Conservation (phyloP, 2,329 filamentous ascomycete genomes). For the Grosmannia huntii region DNA sequence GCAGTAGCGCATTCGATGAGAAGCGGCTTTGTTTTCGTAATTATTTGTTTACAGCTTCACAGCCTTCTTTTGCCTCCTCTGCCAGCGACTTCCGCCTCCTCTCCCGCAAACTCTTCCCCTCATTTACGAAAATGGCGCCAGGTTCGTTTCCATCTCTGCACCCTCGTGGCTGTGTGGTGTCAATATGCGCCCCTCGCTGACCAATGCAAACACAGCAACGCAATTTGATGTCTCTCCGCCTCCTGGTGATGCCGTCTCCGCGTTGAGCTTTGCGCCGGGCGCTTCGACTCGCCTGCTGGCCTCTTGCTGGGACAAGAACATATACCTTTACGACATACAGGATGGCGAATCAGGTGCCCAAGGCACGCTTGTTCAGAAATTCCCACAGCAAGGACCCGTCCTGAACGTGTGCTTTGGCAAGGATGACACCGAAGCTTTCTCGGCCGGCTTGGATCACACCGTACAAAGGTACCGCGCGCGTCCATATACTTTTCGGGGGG, state of each 20-base stretch:
- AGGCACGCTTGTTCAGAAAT: constrained; percentile 56
- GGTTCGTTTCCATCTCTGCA: not conserved
- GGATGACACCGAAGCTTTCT: constrained; percentile 73
- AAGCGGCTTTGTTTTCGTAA: not conserved
- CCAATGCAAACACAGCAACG: not conserved
- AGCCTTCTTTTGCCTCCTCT: not conserved
- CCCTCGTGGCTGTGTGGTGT: not conserved
- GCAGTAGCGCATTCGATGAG: constrained; percentile 3
- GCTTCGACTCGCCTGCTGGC: constrained; percentile 70
- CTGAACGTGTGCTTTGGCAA: constrained; percentile 85
- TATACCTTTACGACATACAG: constrained; percentile 75
- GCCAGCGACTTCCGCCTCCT: not conserved
- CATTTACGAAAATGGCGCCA: constrained; percentile 8
- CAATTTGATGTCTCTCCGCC: constrained; percentile 65
- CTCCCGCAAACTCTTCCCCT: not conserved
- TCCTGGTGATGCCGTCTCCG: constrained; percentile 76
- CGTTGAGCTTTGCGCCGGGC: constrained; percentile 70
- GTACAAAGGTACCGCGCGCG: constrained; percentile 51
- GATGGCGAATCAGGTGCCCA: constrained; percentile 39
- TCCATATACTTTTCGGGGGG: no score
- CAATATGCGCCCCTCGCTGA: not conserved
- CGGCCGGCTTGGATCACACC: constrained; percentile 73
- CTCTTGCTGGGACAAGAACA: constrained; percentile 85
- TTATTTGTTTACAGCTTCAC: constrained; percentile 8
- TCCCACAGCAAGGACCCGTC: constrained; percentile 72